Evolutionary conservation across 2,329 filamentous ascomycete genomes (phyloP).

Genomic region (Cladophialophora chaetospira): DNA sequence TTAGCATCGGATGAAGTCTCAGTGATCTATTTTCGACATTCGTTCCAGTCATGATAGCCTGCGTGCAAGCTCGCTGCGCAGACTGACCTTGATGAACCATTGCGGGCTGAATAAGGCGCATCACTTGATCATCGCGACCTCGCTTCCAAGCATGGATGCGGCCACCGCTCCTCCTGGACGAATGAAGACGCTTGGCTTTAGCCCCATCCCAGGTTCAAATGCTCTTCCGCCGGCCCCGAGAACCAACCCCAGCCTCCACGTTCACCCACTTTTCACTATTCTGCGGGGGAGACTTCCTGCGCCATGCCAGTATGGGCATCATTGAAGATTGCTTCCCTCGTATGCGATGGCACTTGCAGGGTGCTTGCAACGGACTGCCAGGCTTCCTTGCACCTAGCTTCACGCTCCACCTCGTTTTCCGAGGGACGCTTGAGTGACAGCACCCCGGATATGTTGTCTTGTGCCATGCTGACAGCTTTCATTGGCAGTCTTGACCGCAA

Average conservation of each 20-base stretch:
- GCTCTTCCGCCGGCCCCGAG: slow-evolving; percentile 1
- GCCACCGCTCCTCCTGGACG: background rate
- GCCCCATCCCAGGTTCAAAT: background rate
- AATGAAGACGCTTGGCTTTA: background rate
- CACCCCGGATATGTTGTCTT: background rate
- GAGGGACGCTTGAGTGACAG: background rate
- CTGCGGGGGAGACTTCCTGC: slow-evolving; percentile 3
- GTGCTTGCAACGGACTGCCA: background rate
- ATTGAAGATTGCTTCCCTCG: slow-evolving; percentile 3
- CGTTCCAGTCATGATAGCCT: too few species aligned
- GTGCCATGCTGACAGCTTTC: background rate
- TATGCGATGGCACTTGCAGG: background rate
- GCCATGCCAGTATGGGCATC: background rate
- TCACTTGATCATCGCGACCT: slow-evolving; percentile 3
- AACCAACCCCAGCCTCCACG: slow-evolving; percentile 14
- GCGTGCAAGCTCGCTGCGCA: background rate
- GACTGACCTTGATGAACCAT: background rate
- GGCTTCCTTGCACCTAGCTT: slow-evolving; percentile 2
- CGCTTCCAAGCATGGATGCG: background rate
- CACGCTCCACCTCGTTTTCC: slow-evolving; percentile 16
- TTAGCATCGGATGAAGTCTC: background rate
- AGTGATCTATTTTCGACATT: background rate
- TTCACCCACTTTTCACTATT: background rate
- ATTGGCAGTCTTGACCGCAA: slow-evolving; percentile 3
- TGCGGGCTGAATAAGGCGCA: slow-evolving; percentile 3